Base-by-base conservation (phyloP, 176 grass and related monocot species). In the Cenchrus fungigraminus region DNA sequence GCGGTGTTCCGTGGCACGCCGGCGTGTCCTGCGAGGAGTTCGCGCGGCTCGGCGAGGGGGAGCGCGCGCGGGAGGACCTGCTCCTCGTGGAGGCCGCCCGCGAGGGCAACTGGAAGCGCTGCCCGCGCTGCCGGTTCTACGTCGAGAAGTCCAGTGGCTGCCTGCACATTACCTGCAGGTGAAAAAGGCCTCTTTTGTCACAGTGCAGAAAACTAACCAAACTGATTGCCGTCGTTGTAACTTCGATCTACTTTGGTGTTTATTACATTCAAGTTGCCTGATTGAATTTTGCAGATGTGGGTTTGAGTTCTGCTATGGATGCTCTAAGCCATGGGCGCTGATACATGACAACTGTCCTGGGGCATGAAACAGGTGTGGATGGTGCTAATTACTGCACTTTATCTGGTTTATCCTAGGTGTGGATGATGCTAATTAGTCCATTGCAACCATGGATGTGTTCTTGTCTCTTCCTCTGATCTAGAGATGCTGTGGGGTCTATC, bases 91-190 rank as follows among this genome's bases (percentile, higher is more conserved):
- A 95, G 75, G 67, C 88, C 20, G 95, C 91, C 2, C 79, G 84
- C 74, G 79, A 88, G 17, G 74, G 86, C 28, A 90, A 85, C 12
- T 98, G 95, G 95, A 87, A 83, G 76, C 87, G 89, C 15, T 95
- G 95, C 76, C 92, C 91, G 8, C 68, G 78, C 0, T 98, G 95
- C 92, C 82, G 77, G 71, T 95, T 86, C 79, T 95, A 85, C 46
- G 88, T 95, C 9, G 88, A 95, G 84, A 87, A 88, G 87, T 86
- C 68, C 3, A 6, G 25, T 3, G 91, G 91, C 45, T 98, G 92
- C 72, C 56, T 90, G 67, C 92, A 91, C 82, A 91, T 98, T 42
- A 91, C 65, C 6, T 98, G 95, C 95, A 89, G 95, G 95, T 97
- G n/a, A 44, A 68, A 61, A 19, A 34, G 72, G 9, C 15, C 12